Percentiles rank a stretch among this genome's conserved stretches.
These are phyloP conservation scores for Chytriomyces sp. DNA, from an alignment of 192 early-diverging fungal species.

Conservation along the genomic window DNA sequence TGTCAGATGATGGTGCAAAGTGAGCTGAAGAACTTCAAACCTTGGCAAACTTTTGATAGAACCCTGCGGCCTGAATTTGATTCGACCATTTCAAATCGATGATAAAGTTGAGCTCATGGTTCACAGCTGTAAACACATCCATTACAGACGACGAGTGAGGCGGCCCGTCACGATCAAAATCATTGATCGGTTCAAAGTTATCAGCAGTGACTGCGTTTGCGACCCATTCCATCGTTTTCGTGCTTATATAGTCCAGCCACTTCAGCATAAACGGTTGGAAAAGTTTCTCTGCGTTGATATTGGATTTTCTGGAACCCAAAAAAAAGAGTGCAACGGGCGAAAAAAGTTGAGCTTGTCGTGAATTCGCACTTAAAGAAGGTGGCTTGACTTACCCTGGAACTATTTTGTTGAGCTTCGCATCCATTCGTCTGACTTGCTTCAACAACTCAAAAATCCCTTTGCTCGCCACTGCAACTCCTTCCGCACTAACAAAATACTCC, in stretches of 20 bases:
- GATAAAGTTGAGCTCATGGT: constrained; percentile 60
- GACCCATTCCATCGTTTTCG: constrained; percentile 59
- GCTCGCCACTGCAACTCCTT: constrained; percentile 46
- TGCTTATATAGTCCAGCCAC: constrained; percentile 54
- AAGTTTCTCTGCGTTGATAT: constrained; percentile 60
- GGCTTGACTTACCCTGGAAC: constrained; percentile 47
- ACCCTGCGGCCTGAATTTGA: constrained; percentile 54
- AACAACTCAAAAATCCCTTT: constrained; percentile 55
- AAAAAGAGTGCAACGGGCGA: neutral
- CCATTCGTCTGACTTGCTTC: constrained; percentile 51
- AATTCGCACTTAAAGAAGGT: neutral
- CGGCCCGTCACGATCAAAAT: constrained; percentile 27
- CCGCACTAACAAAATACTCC: constrained; percentile 49
- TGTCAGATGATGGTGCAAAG: constrained; percentile 3
- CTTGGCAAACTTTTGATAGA: constrained; percentile 59
- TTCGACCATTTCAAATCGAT: constrained; percentile 58
- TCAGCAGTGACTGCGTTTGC: constrained; percentile 59
- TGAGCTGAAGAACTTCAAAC: neutral
- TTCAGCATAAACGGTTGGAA: constrained; percentile 56
- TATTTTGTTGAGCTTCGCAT: constrained; percentile 47
- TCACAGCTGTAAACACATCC: constrained; percentile 59
- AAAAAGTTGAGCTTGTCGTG: neutral
- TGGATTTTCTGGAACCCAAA: constrained; percentile 41
- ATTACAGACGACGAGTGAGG: constrained; percentile 53
- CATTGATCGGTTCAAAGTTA: constrained; percentile 52